Evolutionary conservation across 1,139 yeast species (phyloP).

Genomic region (Pichia sp.): DNA sequence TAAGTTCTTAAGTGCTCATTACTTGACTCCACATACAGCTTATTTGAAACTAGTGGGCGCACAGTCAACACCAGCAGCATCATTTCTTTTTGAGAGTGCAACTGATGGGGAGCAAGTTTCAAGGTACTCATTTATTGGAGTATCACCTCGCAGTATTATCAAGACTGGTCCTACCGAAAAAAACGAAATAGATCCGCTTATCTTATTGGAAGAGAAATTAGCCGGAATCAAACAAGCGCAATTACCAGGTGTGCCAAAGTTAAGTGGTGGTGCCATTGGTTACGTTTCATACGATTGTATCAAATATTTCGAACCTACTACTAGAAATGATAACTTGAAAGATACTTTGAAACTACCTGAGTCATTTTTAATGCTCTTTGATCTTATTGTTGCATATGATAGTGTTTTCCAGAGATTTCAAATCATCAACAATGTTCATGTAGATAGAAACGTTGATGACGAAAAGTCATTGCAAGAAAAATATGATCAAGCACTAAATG

Average conservation of each 20-base stretch:
- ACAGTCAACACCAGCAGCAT: constrained; percentile 58
- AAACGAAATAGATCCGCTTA: constrained; percentile 73
- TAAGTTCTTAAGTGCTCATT: constrained; percentile 68
- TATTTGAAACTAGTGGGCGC: constrained; percentile 77
- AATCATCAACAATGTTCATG: constrained; percentile 71
- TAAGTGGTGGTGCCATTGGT: constrained; percentile 96
- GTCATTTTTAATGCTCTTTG: constrained; percentile 86
- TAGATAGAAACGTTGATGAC: constrained; percentile 36
- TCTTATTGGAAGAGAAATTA: constrained; percentile 69
- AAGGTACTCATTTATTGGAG: constrained; percentile 86
- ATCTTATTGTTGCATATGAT: constrained; percentile 85
- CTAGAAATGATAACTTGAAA: constrained; percentile 62
- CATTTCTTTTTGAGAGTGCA: constrained; percentile 85
- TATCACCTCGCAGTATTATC: constrained; percentile 74
- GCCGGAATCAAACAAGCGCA: constrained; percentile 60
- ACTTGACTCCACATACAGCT: constrained; percentile 84
- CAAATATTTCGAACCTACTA: constrained; percentile 90
- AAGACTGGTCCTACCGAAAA: constrained; percentile 64
- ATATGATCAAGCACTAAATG: constrained; percentile 51
- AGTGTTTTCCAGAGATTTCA: constrained; percentile 92
- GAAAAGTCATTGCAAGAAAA: constrained; percentile 41
- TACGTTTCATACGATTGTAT: constrained; percentile 95
- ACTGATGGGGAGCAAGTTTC: constrained; percentile 85
- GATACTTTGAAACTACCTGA: constrained; percentile 86
- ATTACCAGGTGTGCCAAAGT: constrained; percentile 74